Evolutionary conservation across 306 rosid species (phyloP), one percentile per base, ranked within the genome.

Genomic region (Lagenaria siceraria): DNA sequence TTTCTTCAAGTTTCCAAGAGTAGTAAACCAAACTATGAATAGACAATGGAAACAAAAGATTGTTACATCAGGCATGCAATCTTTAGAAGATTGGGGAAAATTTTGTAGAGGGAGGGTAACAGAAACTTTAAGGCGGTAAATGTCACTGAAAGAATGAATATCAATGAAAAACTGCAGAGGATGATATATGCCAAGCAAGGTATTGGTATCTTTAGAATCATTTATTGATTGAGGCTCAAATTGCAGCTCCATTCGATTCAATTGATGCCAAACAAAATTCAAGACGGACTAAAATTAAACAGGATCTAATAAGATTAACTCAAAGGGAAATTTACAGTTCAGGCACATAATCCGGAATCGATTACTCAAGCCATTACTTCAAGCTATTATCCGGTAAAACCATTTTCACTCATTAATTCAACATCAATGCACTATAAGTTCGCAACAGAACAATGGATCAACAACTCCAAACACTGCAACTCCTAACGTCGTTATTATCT

Each of bases 1-100:
- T 82, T 80, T 76, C 80, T 63, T 53, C 65, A 73, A 29, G 58
- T 9, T 48, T 29, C 43, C 9, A n/a, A 62, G 49, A 43, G 31
- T 1, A 22, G 6, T 9, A 75, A 52, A 75, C 25, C 25, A 58
- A 53, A 3, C 55, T 58, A 38, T 24, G 10, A 60, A 40, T 17
- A 13, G 21, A 42, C 7, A 27, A 77, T 25, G 2, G 43, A 19
- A 61, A 27, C 58, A 49, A 72, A 17, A 48, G 8, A 71, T 25
- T 46, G 59, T 17, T 49, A 8, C 59, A 25, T 24, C 22, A 74
- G 63, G 63, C 77, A 49, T 13, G 18, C 25, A 54, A 53, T 74
- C 1, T 52, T 51, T 53, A 36, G 15, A 31, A 17, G 46, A 74
- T 51, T 21, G 74, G 54, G 52, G 18, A 7, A 22, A 22, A n/a